A percentile compares a stretch with the other conserved stretches of the same genome.
phyloP scores from a whole-genome alignment of 495 filamentous ascomycete species.

The Penicillium angulare region DNA sequence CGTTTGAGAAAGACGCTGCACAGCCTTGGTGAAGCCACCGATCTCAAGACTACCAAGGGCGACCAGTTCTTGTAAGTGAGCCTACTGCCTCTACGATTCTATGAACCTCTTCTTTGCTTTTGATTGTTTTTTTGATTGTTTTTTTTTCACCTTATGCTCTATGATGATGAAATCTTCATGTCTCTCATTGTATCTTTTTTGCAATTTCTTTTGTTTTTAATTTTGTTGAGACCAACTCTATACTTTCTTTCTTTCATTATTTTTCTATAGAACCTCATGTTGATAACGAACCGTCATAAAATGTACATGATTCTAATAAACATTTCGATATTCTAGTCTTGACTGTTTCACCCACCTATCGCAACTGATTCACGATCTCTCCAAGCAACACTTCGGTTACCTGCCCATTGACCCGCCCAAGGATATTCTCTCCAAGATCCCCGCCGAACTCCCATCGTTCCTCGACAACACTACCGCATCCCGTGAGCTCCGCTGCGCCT shows the following conservation, averaged over 20 bases:
- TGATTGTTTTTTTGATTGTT: slow-evolving; percentile 9
- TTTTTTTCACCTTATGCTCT: slow-evolving; percentile 15
- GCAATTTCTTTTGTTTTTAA: too few species aligned
- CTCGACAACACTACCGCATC: slow-evolving; percentile 51
- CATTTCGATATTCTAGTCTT: slow-evolving; percentile 43
- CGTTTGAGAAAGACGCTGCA: slow-evolving; percentile 57
- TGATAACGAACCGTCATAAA: slow-evolving; percentile 34
- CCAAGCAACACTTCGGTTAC: slow-evolving; percentile 56
- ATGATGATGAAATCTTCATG: slow-evolving; percentile 14
- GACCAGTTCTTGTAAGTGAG: slow-evolving; percentile 64
- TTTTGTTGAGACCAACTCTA: slow-evolving; percentile 10
- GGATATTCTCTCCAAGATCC: slow-evolving; percentile 52
- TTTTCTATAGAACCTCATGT: slow-evolving; percentile 36
- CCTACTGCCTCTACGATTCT: slow-evolving; percentile 25
- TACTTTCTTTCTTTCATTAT: slow-evolving; percentile 20
- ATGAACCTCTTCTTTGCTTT: too few species aligned
- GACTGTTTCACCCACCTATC: slow-evolving; percentile 59
- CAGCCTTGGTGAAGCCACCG: slow-evolving; percentile 57
- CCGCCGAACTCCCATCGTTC: slow-evolving; percentile 56
- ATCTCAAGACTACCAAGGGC: slow-evolving; percentile 57
- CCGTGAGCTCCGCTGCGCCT: slow-evolving; percentile 56
- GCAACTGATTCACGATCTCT: slow-evolving; percentile 57
- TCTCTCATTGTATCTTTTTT: slow-evolving; percentile 21
- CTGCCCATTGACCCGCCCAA: slow-evolving; percentile 56
- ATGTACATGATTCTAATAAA: slow-evolving; percentile 45